These are phyloP conservation scores for Trametes cubensis DNA, from an alignment of 768 basidiomycete species.

Conservation along the genomic window DNA sequence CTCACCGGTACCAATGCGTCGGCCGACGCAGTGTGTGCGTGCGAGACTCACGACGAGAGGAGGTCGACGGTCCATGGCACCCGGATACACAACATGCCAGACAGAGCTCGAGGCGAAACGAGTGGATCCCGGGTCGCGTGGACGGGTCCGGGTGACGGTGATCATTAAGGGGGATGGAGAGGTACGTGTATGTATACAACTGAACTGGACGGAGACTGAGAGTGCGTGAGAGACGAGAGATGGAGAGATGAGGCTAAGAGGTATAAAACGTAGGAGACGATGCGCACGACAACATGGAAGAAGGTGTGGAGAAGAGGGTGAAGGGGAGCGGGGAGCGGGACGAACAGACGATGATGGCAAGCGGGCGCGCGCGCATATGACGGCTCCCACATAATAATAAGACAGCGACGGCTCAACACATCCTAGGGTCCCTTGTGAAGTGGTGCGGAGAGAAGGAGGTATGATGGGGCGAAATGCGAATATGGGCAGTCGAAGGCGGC, in stretches of 20 bases:
- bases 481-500: background rate
- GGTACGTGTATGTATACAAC: background rate
- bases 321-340: background rate
- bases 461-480: background rate
- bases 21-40: no score
- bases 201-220: background rate
- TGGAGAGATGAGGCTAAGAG: background rate
- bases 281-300: slow-evolving; percentile 10
- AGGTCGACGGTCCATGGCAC: no score
- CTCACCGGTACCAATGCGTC: no score
- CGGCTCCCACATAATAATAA: slow-evolving; percentile 20
- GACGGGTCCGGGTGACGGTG: background rate
- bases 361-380: slow-evolving; percentile 1
- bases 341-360: slow-evolving; percentile 1
- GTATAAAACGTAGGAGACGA: background rate
- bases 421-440: no score
- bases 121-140: background rate
- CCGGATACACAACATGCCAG: no score
- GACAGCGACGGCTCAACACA: background rate
- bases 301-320: background rate
- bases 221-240: background rate
- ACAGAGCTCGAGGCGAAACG: background rate
- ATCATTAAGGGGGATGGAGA: background rate
- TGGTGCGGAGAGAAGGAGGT: no score
- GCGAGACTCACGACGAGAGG: no score